Percentiles rank a stretch among this genome's conserved stretches.
Conservation (phyloP, 129 eudicot genomes). For the Dittrichia graveolens region DNA sequence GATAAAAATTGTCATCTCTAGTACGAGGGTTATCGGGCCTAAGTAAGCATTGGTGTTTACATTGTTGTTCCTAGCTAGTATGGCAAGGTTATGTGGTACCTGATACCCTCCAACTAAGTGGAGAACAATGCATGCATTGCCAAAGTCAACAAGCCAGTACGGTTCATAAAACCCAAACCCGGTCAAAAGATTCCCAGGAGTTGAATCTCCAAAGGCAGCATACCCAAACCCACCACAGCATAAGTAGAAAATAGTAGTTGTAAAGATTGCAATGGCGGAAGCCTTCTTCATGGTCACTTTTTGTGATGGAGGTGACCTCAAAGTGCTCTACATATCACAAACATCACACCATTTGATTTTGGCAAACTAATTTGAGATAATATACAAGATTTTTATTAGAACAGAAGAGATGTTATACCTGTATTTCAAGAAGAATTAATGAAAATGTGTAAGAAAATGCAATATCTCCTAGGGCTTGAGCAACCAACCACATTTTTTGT, state of each 20-base stretch:
- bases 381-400: not conserved
- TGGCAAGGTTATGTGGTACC: slow-evolving; percentile 41
- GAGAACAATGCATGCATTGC: slow-evolving; percentile 69
- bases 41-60: not conserved
- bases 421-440: slow-evolving; percentile 67
- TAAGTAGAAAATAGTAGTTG: slow-evolving; percentile 68
- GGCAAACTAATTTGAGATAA: not conserved
- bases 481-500: slow-evolving; percentile 71
- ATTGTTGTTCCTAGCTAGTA: not conserved
- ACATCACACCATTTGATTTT: not conserved
- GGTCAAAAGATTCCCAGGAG: slow-evolving; percentile 83
- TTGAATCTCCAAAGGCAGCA: slow-evolving; percentile 78
- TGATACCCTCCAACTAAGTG: slow-evolving; percentile 87
- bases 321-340: slow-evolving; percentile 54
- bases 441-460: slow-evolving; percentile 74
- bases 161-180: slow-evolving; percentile 91
- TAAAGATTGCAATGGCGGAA: slow-evolving; percentile 45
- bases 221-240: slow-evolving; percentile 79
- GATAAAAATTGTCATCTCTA: not conserved
- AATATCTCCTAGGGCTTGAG: slow-evolving; percentile 85
- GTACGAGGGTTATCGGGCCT: not conserved
- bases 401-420: slow-evolving; percentile 39
- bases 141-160: slow-evolving; percentile 77
- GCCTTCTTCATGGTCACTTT: slow-evolving; percentile 77
- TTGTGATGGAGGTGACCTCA: slow-evolving; percentile 73